Conservation (phyloP, 1,139 yeast species). For the Tardiomyces blankii region DNA sequence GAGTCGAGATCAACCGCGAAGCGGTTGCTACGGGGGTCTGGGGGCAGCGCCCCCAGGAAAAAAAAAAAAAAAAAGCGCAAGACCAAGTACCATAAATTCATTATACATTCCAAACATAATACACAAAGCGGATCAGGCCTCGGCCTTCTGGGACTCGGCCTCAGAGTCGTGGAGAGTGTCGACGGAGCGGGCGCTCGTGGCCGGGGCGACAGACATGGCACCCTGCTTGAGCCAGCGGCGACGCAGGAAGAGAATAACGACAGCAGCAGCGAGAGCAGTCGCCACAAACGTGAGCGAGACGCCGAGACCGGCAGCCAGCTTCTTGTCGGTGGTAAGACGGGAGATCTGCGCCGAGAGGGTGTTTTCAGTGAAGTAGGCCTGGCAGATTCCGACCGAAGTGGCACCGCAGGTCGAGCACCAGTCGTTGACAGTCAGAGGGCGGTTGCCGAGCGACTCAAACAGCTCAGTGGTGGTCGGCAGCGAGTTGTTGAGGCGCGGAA, state of each 20-base stretch:
- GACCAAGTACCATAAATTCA: no score
- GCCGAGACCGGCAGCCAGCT: neutral
- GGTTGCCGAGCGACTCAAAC: conserved; percentile 15
- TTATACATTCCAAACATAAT: no score
- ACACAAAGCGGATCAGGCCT: no score
- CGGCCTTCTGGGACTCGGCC: no score
- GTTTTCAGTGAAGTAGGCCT: neutral
- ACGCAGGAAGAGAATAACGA: neutral
- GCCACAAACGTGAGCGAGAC: neutral
- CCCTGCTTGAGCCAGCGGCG: neutral
- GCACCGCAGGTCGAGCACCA: conserved; percentile 32
- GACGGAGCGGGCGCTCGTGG: no score
- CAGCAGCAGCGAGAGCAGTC: neutral
- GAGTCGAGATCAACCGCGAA: no score
- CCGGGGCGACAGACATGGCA: no score
- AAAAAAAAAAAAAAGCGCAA: no score
- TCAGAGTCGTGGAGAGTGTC: no score
- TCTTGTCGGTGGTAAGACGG: neutral
- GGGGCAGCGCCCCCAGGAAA: no score
- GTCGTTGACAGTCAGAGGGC: conserved; percentile 19
- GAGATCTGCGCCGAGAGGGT: neutral
- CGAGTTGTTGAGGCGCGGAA: conserved; percentile 21
- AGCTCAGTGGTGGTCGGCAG: conserved; percentile 29
- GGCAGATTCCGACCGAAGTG: neutral
- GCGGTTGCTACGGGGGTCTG: no score